Conservation (phyloP, 805 yeast species). For the Candida dajiaensis region DNA sequence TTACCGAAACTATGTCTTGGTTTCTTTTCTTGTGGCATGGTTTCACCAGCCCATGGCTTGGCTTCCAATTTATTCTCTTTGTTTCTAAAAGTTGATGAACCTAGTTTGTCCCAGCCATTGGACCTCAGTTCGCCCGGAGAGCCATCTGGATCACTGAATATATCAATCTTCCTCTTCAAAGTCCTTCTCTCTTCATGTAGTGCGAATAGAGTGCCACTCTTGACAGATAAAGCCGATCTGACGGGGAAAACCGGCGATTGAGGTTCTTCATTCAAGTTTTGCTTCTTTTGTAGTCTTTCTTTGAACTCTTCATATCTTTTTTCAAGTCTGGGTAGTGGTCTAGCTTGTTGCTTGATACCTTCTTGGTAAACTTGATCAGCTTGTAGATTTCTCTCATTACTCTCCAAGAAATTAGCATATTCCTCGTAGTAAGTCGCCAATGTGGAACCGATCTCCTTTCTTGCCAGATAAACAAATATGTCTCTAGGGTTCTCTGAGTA, state of each 20-base stretch:
- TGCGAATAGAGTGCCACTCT: slow-evolving; percentile 27
- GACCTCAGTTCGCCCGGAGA: slow-evolving; percentile 10
- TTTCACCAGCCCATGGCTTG: slow-evolving; percentile 60
- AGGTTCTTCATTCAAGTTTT: slow-evolving; percentile 24
- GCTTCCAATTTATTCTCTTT: slow-evolving; percentile 61
- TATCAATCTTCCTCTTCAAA: slow-evolving; percentile 15
- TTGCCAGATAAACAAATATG: slow-evolving; percentile 62
- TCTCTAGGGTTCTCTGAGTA: slow-evolving; percentile 67
- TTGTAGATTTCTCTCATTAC: slow-evolving; percentile 37
- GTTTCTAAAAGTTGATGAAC: slow-evolving; percentile 40
- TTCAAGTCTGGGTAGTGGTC: slow-evolving; percentile 50
- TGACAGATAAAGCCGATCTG: slow-evolving; percentile 32
- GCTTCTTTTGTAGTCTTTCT: slow-evolving; percentile 28
- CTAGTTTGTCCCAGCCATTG: slow-evolving; percentile 43
- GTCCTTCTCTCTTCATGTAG: slow-evolving; percentile 8
- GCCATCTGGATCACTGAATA: slow-evolving; percentile 15
- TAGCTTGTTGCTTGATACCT: slow-evolving; percentile 57
- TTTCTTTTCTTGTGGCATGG: slow-evolving; percentile 34
- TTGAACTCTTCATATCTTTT: slow-evolving; percentile 40
- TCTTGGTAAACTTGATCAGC: slow-evolving; percentile 54
- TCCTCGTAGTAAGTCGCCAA: slow-evolving; percentile 74
- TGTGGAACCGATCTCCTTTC: slow-evolving; percentile 62
- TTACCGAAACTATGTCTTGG: slow-evolving; percentile 17
- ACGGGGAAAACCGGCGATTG: slow-evolving; percentile 30
- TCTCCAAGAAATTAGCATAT: slow-evolving; percentile 61